phyloP scores from a whole-genome alignment of 345 rosid genomes.

The Leavenworthia alabamica region DNA sequence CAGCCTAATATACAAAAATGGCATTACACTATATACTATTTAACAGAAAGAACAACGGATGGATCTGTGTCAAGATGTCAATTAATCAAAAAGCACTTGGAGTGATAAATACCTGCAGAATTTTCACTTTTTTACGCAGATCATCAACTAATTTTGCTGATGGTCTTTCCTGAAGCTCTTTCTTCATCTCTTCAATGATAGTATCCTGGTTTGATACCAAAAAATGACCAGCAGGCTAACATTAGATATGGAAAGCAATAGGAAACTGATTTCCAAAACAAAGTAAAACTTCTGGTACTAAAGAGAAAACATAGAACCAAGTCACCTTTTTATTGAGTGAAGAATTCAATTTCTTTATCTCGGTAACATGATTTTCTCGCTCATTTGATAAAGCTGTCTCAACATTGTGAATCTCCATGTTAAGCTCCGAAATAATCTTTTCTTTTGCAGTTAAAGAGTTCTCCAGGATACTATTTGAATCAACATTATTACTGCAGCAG shows the following conservation, averaged over 20 bases:
- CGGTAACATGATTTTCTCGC: conserved; percentile 72
- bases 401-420: conserved; percentile 80
- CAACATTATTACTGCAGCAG: conserved; percentile 57
- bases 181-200: conserved; percentile 78
- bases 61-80: neutral
- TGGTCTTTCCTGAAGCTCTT: conserved; percentile 89
- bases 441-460: conserved; percentile 86
- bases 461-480: conserved; percentile 78
- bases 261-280: neutral
- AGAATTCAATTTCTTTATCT: conserved; percentile 69
- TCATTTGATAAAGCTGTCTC: conserved; percentile 71
- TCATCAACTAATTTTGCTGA: conserved; percentile 88
- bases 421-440: conserved; percentile 88
- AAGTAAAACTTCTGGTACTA: neutral
- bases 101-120: conserved; percentile 63
- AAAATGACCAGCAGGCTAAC: neutral
- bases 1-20: conserved; percentile 49
- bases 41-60: neutral
- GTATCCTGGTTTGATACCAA: conserved; percentile 46
- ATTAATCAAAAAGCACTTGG: neutral
- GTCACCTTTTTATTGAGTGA: conserved; percentile 68
- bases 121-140: conserved; percentile 92
- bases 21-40: no score
- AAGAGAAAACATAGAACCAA: neutral
- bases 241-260: conserved; percentile 6